phyloP scores from a whole-genome alignment of 2,329 filamentous ascomycete genomes.

The Neonectria magnoliae region DNA sequence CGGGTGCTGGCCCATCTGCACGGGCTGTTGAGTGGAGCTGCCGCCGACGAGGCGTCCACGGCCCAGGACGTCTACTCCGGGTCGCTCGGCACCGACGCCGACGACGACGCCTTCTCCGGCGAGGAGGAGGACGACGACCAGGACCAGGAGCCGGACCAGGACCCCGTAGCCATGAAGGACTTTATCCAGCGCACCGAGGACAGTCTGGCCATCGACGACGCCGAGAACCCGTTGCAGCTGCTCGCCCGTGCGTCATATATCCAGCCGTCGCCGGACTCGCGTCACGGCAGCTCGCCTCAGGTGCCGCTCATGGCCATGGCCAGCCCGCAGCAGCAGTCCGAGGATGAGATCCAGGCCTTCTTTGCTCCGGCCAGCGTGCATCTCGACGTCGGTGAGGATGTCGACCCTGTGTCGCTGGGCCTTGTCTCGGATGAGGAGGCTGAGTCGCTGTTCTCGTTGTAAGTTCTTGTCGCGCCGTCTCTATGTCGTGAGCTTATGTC shows the following conservation, averaged over 20 bases:
- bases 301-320: conserved; percentile 32
- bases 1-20: conserved; percentile 57
- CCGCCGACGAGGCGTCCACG: conserved; percentile 31
- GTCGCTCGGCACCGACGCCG: conserved; percentile 28
- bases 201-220: conserved; percentile 73
- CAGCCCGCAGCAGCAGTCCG: conserved; percentile 36
- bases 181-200: conserved; percentile 53
- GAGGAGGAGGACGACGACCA: conserved; percentile 47
- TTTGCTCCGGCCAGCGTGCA: conserved; percentile 72
- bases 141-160: conserved; percentile 31
- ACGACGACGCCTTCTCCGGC: conserved; percentile 47
- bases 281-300: conserved; percentile 41
- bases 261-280: conserved; percentile 59
- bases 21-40: conserved; percentile 49
- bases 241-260: conserved; percentile 78
- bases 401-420: conserved; percentile 76
- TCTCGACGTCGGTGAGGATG: conserved; percentile 69
- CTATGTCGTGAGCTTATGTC: background rate
- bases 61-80: conserved; percentile 28
- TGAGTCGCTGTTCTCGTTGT: conserved; percentile 72
- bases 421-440: conserved; percentile 74
- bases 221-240: conserved; percentile 78
- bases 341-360: conserved; percentile 68
- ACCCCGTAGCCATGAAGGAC: conserved; percentile 38
- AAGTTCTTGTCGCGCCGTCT: conserved; percentile 42